Conservation (phyloP, 2,329 filamentous ascomycete species). For the Penicillium sp. region DNA sequence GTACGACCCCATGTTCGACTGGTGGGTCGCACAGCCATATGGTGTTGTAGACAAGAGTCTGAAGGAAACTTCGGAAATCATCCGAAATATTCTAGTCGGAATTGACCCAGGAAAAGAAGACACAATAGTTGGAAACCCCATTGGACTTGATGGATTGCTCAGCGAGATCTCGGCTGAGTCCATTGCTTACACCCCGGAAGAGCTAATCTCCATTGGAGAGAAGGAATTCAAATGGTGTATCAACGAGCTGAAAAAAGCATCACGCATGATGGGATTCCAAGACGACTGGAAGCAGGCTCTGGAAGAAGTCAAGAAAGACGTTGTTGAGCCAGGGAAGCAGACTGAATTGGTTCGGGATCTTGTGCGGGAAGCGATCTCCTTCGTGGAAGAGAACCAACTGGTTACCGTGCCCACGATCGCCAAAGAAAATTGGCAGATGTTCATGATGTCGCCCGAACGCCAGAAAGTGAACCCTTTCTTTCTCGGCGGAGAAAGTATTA, state of each 20-base stretch:
- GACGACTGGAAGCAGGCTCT: slow-evolving; percentile 54
- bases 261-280: slow-evolving; percentile 50
- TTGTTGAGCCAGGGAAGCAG: slow-evolving; percentile 57
- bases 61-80: slow-evolving; percentile 18
- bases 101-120: slow-evolving; percentile 47
- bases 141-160: slow-evolving; percentile 54
- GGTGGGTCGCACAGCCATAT: no score
- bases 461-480: slow-evolving; percentile 63
- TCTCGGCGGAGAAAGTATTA: slow-evolving; percentile 56
- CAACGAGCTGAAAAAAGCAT: slow-evolving; percentile 55
- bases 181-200: slow-evolving; percentile 50
- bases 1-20: no score
- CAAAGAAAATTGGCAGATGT: slow-evolving; percentile 56
- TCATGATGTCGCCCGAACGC: slow-evolving; percentile 56
- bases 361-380: slow-evolving; percentile 53
- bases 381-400: slow-evolving; percentile 56
- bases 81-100: slow-evolving; percentile 50
- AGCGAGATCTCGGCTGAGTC: slow-evolving; percentile 58
- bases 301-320: slow-evolving; percentile 58
- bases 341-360: slow-evolving; percentile 55
- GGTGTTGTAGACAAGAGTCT: no score
- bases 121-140: slow-evolving; percentile 59
- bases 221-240: slow-evolving; percentile 57
- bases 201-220: slow-evolving; percentile 25
- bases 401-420: slow-evolving; percentile 58